These are phyloP conservation scores for Tulasnella sp. DNA, from an alignment of 768 basidiomycete genomes.

Conservation along the genomic window DNA sequence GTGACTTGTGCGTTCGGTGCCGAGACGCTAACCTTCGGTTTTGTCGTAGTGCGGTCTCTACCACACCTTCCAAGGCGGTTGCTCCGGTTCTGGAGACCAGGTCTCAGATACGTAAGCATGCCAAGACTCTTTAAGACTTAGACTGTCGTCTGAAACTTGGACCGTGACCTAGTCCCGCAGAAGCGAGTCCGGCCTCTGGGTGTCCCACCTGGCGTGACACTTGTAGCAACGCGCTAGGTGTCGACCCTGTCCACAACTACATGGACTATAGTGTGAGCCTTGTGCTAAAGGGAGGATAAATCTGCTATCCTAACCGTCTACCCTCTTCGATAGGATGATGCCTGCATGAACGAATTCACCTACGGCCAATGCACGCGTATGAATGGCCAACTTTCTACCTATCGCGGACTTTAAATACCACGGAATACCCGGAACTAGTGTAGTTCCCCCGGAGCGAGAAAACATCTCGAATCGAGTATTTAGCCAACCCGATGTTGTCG, in stretches of 20 bases:
- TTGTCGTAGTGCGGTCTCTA: constrained; percentile 37
- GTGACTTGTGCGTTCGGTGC: background rate
- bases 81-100: constrained; percentile 33
- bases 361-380: constrained; percentile 30
- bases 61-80: constrained; percentile 44
- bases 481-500: background rate
- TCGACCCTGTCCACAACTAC: constrained; percentile 33
- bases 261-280: constrained; percentile 32
- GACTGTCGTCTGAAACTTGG: background rate
- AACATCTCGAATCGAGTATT: background rate
- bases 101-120: constrained; percentile 34
- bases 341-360: constrained; percentile 32
- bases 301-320: too few relatives aligned
- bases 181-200: constrained; percentile 37
- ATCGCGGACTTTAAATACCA: constrained; percentile 17
- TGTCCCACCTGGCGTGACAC: constrained; percentile 42
- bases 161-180: constrained; percentile 31
- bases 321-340: constrained; percentile 23
- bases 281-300: too few relatives aligned
- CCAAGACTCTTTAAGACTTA: constrained; percentile 31
- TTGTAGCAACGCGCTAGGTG: constrained; percentile 35
- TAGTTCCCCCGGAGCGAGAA: background rate
- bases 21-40: background rate
- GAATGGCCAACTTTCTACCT: constrained; percentile 13
- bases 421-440: background rate